phyloP scores from a whole-genome alignment of 495 filamentous ascomycete species.

The Podospora pseudoanserina region DNA sequence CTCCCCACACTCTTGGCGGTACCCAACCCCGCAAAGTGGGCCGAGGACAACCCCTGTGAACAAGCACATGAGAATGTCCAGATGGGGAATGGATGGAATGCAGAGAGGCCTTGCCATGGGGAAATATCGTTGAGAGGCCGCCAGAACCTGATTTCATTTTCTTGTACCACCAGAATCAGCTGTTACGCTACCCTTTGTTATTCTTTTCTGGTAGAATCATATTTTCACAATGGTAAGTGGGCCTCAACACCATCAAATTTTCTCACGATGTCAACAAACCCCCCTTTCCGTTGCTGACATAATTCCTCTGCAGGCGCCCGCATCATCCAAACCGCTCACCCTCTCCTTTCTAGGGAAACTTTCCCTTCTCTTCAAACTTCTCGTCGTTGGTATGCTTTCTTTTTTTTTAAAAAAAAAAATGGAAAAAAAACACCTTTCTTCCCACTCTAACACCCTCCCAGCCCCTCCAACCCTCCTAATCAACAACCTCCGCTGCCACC shows the following conservation, averaged over 20 bases:
- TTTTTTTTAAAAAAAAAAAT: neutral
- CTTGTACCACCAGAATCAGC: neutral
- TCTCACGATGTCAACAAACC: neutral
- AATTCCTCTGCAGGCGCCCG: neutral
- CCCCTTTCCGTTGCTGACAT: neutral
- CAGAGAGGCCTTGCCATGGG: neutral
- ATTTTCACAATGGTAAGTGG: constrained; percentile 6
- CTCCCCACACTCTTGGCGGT: neutral
- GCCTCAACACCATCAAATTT: neutral
- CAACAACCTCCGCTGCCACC: constrained; percentile 21
- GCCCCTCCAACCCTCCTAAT: constrained; percentile 19
- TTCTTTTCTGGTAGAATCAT: neutral
- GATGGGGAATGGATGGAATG: neutral
- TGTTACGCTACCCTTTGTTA: neutral
- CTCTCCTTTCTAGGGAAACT: constrained; percentile 10
- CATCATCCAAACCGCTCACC: neutral
- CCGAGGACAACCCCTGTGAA: neutral
- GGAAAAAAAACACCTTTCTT: neutral
- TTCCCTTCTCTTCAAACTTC: constrained; percentile 15
- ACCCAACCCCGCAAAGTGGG: neutral
- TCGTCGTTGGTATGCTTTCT: constrained; percentile 11
- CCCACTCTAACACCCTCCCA: neutral
- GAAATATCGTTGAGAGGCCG: neutral
- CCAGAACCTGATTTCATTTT: neutral
- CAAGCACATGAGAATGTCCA: neutral